These are phyloP conservation scores for Elaeagnus macrophylla DNA, from an alignment of 306 rosid species.

Conservation along the genomic window DNA sequence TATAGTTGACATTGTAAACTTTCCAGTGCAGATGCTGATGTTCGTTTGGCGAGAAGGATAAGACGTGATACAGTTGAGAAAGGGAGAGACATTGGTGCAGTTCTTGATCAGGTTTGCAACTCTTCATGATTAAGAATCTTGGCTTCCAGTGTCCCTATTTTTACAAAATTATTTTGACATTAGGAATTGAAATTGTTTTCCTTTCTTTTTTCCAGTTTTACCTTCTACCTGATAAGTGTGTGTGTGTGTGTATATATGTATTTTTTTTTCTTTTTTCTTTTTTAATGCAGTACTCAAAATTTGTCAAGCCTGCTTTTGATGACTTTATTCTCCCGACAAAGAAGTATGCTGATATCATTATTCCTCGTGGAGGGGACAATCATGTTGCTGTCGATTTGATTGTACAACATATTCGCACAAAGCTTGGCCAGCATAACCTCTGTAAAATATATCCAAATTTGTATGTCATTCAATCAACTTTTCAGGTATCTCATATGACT, in stretches of 20 bases:
- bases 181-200: too few species aligned
- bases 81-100: conserved; percentile 76
- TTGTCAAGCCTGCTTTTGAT: conserved; percentile 98
- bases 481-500: conserved; percentile 57
- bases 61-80: conserved; percentile 84
- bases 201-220: too few species aligned
- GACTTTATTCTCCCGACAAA: conserved; percentile 97
- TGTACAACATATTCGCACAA: conserved; percentile 92
- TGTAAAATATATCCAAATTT: conserved; percentile 95
- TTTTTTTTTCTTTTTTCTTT: conserved; percentile 11
- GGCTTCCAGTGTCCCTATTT: background rate
- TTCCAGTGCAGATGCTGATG: conserved; percentile 99
- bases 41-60: conserved; percentile 98
- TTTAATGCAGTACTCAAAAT: conserved; percentile 86
- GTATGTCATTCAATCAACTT: conserved; percentile 87
- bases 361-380: conserved; percentile 98
- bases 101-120: conserved; percentile 83
- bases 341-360: conserved; percentile 97
- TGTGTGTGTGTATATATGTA: background rate
- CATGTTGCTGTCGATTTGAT: conserved; percentile 96
- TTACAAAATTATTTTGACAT: too few species aligned
- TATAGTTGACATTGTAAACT: conserved; percentile 59
- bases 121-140: conserved; percentile 5
- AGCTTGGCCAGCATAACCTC: conserved; percentile 97
- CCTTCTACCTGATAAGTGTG: conserved; percentile 1